A percentile compares a stretch with the other conserved stretches of the same genome.
Evolutionary conservation across 495 filamentous ascomycete species (phyloP).

Genomic region (Daldinia loculata): DNA sequence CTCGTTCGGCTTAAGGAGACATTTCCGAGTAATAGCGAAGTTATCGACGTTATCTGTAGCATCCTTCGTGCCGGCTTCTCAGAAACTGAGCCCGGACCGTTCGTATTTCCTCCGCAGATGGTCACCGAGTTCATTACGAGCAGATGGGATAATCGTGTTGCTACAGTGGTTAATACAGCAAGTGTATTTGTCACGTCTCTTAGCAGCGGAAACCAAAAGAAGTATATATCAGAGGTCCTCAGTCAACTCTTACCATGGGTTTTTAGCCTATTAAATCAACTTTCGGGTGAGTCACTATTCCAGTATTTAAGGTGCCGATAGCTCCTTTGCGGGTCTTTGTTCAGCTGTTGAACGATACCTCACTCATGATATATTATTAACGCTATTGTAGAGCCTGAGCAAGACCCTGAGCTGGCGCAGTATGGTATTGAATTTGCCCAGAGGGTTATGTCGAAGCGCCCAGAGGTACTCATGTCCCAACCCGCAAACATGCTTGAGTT

Average conservation of each 20-base stretch:
- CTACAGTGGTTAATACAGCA: constrained; percentile 79
- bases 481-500: constrained; percentile 64
- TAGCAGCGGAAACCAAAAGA: constrained; percentile 52
- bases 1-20: constrained; percentile 60
- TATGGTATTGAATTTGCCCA: constrained; percentile 63
- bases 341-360: not conserved
- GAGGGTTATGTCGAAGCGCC: constrained; percentile 72
- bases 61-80: constrained; percentile 81
- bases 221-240: constrained; percentile 56
- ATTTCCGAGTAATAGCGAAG: constrained; percentile 69
- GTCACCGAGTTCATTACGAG: constrained; percentile 74
- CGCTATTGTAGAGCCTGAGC: constrained; percentile 56
- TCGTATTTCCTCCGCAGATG: constrained; percentile 76
- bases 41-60: constrained; percentile 78
- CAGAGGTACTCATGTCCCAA: constrained; percentile 63
- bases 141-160: constrained; percentile 58
- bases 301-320: not conserved
- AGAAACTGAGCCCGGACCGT: constrained; percentile 76
- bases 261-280: constrained; percentile 67
- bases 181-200: constrained; percentile 77
- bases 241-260: constrained; percentile 69
- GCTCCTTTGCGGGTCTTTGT: not conserved
- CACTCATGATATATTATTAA: constrained; percentile 22
- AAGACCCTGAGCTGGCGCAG: constrained; percentile 72
- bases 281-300: constrained; percentile 61